phyloP scores from a whole-genome alignment of 164 flowering plant genomes.

The Houttuynia cordata region DNA sequence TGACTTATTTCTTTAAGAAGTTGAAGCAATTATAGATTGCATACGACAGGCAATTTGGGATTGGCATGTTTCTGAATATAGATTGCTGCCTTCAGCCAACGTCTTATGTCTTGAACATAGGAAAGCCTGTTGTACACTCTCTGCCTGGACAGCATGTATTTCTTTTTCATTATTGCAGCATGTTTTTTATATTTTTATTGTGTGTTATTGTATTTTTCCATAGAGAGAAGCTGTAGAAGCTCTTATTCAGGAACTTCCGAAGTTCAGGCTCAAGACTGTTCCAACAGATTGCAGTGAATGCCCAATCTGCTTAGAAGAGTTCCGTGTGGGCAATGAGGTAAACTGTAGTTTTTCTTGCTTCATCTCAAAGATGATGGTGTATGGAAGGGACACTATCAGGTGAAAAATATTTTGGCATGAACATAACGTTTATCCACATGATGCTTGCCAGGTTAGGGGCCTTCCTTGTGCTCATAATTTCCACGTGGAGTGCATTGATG shows the following conservation, averaged over 20 bases:
- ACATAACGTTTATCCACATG: too few species aligned
- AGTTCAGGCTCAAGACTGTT: conserved; percentile 87
- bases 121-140: background rate
- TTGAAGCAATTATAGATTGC: background rate
- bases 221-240: conserved; percentile 99
- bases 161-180: background rate
- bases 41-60: too few species aligned
- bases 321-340: conserved; percentile 90
- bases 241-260: conserved; percentile 96
- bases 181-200: background rate
- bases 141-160: too few species aligned
- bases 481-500: conserved; percentile 93
- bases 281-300: conserved; percentile 98
- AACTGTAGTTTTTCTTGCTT: background rate
- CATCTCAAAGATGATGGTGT: background rate
- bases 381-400: background rate
- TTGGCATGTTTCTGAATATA: too few species aligned
- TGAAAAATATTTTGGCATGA: too few species aligned
- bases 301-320: conserved; percentile 95
- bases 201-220: background rate
- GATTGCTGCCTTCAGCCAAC: background rate
- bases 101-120: too few species aligned
- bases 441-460: conserved; percentile 75
- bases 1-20: background rate
- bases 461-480: conserved; percentile 99